Evolutionary conservation across 306 rosid genomes (phyloP), one percentile per base, ranked within the genome.

Genomic region (Begonia fuchsioides): DNA sequence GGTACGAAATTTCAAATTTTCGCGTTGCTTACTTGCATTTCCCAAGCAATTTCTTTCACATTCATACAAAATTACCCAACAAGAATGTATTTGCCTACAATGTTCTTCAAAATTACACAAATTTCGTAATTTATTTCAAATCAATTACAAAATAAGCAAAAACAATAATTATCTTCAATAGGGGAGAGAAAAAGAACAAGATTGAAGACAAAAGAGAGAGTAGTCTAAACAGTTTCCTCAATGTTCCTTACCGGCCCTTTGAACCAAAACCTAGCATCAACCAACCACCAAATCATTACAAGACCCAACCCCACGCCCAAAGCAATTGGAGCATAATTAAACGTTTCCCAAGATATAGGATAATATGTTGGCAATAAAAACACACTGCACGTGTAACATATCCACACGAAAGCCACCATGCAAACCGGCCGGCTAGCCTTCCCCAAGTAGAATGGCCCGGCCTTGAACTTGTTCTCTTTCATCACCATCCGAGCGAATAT

Each of bases 191-290:
- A 26, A 26, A 26, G 35, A 26, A 26, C 35, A 26, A 26, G 8
- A 26, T 26, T 26, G 8, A 26, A 26, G 35, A 20, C 32, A 20
- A 20, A 2, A 19, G 2, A 2, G 32, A 19, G 2, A 26, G 35
- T 19, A 26, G 35, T 50, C 65, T 41, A 85, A 10, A 68, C 73
- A 58, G 72, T 81, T 8, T 26, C 35, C 7, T 76, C 83, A 65
- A 79, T 63, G 43, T 82, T 86, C 66, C 93, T 65, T 65, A 82
- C 93, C 49, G 93, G 96, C 15, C 96, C 93, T 55, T 59, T 82
- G 62, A 82, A 86, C 96, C 96, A 86, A 53, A 79, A 72, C 57
- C 96, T 86, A 47, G 96, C 96, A 64, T 82, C 93, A 58, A 86
- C 38, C 13, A 76, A 40, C 96, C 96, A 82, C 96, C 93, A 86